phyloP scores from a whole-genome alignment of 106 monocot species.

The Amphibolis antarctica region DNA sequence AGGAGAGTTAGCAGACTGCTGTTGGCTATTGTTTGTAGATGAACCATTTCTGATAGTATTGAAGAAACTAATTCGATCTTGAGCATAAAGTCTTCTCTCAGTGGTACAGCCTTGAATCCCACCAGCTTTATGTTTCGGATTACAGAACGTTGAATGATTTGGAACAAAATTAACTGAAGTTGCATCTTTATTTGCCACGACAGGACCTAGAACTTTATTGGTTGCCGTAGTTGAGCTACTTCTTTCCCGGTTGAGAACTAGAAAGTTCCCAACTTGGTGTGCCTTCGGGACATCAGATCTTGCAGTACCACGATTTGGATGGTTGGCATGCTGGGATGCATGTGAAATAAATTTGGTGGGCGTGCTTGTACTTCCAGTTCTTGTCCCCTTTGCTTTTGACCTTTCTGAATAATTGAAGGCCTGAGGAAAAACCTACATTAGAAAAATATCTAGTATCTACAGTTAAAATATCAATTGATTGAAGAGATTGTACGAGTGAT shows the following conservation, averaged over 20 bases:
- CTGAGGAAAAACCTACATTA: slow-evolving; percentile 2
- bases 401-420: slow-evolving; percentile 14
- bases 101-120: slow-evolving; percentile 5
- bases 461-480: too few species aligned
- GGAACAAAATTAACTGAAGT: slow-evolving; percentile 12
- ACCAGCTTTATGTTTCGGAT: slow-evolving; percentile 21
- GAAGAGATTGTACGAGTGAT: neutral
- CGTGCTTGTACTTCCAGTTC: neutral
- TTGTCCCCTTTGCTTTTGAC: slow-evolving; percentile 11
- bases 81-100: slow-evolving; percentile 31
- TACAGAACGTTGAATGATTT: slow-evolving; percentile 4
- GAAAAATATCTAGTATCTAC: too few species aligned
- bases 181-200: slow-evolving; percentile 11
- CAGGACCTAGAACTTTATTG: slow-evolving; percentile 17
- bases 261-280: slow-evolving; percentile 47
- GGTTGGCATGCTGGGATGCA: slow-evolving; percentile 21
- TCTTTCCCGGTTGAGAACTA: slow-evolving; percentile 53
- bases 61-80: slow-evolving; percentile 50
- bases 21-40: slow-evolving; percentile 5
- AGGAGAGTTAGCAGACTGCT: neutral
- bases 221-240: slow-evolving; percentile 21
- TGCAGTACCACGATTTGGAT: slow-evolving; percentile 9
- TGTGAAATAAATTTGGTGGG: slow-evolving; percentile 1
- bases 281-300: slow-evolving; percentile 42
- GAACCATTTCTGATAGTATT: slow-evolving; percentile 20